phyloP scores from a whole-genome alignment of 2,329 filamentous ascomycete species.

The Aspergillus thermomutatus region DNA sequence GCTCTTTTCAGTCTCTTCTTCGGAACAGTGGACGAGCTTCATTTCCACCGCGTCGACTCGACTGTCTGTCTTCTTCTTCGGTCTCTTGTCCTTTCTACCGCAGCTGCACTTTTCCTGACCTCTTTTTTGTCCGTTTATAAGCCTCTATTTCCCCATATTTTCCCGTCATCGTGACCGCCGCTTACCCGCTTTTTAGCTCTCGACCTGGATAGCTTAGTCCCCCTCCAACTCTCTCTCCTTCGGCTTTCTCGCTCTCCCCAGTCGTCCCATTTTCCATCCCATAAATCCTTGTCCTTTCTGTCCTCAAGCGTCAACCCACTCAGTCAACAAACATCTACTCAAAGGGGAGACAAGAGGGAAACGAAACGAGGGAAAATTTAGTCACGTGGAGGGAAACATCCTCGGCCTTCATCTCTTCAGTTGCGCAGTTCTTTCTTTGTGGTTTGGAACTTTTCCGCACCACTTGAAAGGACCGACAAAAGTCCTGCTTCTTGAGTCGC shows the following conservation, averaged over 20 bases:
- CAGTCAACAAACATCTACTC: background rate
- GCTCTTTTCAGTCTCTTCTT: slow-evolving; percentile 1
- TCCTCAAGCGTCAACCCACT: background rate
- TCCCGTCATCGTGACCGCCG: slow-evolving; percentile 1
- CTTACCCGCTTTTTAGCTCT: background rate
- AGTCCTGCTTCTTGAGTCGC: slow-evolving; percentile 12
- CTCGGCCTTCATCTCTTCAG: background rate
- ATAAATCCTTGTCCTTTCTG: background rate
- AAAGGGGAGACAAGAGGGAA: background rate
- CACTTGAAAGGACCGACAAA: background rate
- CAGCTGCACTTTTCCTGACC: background rate
- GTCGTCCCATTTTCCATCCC: background rate
- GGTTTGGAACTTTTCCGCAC: background rate
- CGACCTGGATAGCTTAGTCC: background rate
- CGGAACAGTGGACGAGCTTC: background rate
- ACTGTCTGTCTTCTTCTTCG: slow-evolving; percentile 6
- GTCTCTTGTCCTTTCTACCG: background rate
- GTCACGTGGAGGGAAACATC: background rate
- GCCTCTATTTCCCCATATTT: background rate
- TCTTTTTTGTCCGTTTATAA: background rate
- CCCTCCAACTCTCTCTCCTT: background rate
- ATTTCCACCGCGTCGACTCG: slow-evolving; percentile 31
- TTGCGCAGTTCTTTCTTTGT: background rate
- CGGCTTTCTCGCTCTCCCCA: background rate
- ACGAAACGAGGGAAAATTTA: background rate